phyloP scores from a whole-genome alignment of 225 moss, liverwort and hornwort genomes.

The Ulota crispa region DNA sequence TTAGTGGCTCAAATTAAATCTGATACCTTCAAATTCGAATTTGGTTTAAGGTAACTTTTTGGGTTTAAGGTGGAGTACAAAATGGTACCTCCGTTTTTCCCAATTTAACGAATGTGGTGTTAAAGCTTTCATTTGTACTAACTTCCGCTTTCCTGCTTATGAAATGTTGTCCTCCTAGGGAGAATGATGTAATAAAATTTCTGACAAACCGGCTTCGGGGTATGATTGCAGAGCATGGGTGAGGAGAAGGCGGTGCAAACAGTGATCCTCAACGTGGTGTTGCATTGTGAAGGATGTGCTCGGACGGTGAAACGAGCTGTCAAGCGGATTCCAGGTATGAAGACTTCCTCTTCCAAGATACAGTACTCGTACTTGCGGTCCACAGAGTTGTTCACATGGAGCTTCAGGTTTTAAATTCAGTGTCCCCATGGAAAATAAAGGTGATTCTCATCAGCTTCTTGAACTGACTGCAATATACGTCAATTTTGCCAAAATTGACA shows the following conservation, averaged over 20 bases:
- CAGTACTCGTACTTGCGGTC: not conserved
- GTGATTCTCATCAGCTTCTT: not conserved
- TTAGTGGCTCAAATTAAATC: too few relatives aligned
- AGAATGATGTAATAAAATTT: not conserved
- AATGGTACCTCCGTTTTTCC: too few relatives aligned
- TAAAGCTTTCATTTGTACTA: not conserved
- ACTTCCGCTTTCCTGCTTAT: not conserved
- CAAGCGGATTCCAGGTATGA: slow-evolving; percentile 53
- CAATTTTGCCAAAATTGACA: not conserved
- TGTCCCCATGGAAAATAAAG: not conserved
- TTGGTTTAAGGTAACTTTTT: too few relatives aligned
- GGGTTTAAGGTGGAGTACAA: too few relatives aligned
- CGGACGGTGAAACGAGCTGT: slow-evolving; percentile 53
- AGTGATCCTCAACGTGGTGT: slow-evolving; percentile 55
- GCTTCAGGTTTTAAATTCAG: not conserved
- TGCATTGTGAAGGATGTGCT: slow-evolving; percentile 64
- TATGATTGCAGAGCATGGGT: slow-evolving; percentile 39
- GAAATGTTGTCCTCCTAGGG: not conserved
- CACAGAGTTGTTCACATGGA: not conserved
- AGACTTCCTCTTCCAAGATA: not conserved
- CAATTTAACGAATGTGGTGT: too few relatives aligned
- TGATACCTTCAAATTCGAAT: too few relatives aligned
- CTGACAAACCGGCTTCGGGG: not conserved
- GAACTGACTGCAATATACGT: not conserved
- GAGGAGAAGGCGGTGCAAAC: slow-evolving; percentile 38